Evolutionary conservation across 2,329 filamentous ascomycete species (phyloP), one percentile per base, ranked within the genome.

Genomic region (Beauveria sp.): DNA sequence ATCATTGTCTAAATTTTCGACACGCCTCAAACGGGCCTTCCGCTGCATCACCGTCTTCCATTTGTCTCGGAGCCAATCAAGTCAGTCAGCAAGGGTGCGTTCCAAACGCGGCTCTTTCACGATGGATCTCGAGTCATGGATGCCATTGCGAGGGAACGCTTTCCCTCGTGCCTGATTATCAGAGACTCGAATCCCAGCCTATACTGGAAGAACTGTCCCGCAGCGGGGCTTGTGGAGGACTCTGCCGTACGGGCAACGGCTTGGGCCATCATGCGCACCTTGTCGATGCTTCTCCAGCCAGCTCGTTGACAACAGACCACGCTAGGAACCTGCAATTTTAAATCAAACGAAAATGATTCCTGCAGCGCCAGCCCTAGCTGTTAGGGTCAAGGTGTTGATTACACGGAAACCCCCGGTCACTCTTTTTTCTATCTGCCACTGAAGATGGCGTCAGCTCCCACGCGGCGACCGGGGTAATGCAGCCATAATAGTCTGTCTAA

Each of bases 201-300:
- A 24, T 22, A 43, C 45, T 59, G 34, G 56, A 14, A 38, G 34
- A 38, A 28, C 26, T 28, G 31, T 58, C 22, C 57, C 57, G 24
- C 48, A 52, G 57, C 57, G 57, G 57, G 57, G 31, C 53, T 26
- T 18, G 57, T 51, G 48, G 57, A 52, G 57, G 57, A 45, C 45
- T 49, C 48, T 31, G 46, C 38, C 38, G 24, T 38, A 60, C 57
- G 48, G 57, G 34, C 34, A 38, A 38, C 34, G 34, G 34, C 34
- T 60, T 40, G 57, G 57, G 38, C 57, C 57, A 60, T 38, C 34
- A 14, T 38, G 34, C 34, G 34, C 31, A 34, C 34, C 34, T 38
- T 38, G 8, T 52, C 16, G 12, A 45, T 38, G 7, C 24, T 40
- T 31, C 8, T 9, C n/a, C 34, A 16, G 18, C 31, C 26, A 43